Evolutionary conservation across 768 basidiomycete genomes (phyloP), one percentile per base, ranked within the genome.

Genomic region (Leccinum subtestaceum): DNA sequence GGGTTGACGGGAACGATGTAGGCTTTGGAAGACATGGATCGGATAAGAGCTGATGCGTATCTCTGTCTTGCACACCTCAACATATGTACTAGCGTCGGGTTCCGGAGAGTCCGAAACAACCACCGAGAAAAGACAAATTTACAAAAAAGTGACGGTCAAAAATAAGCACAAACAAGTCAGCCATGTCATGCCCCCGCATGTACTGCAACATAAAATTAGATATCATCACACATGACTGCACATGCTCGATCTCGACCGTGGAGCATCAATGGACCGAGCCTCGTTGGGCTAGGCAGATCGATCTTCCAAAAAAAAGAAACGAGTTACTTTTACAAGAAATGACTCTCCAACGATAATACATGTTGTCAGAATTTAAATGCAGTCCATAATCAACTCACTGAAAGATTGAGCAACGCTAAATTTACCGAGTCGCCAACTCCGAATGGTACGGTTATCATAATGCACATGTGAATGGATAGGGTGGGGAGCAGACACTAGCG

Each of bases 1-100:
- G 80, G 83, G 69, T 88, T 81, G 71, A 83, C 73, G 5, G 84
- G 86, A 47, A 87, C 68, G 71, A 89, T 64, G 70, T 78, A 82
- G 15, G 86, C 84, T 25, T 78, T 76, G 25, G 80, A 76, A 31
- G 86, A 78, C 80, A 86, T 85, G 38, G 73, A 74, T 69, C 72
- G 58, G 29, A 64, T 34, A 5, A 66, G 60, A n/a, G 51, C 55
- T 62, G 68, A 60, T 65, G 59, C 31, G 59, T 62, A 63, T 66
- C 62, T 65, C 45, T 61, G 63, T 19, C 66, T 45, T 13, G 19
- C 56, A 25, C 65, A 47, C 64, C 29, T 60, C 59, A 68, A 38
- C 43, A 66, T 61, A 55, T 61, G 46, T 63, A 63, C 64, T 61
- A 62, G 63, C 21, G 65, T 71, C 65, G 71, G 70, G 49, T 36